phyloP scores from a whole-genome alignment of 176 grass and related monocot genomes.

The Phoenix roebelenii region DNA sequence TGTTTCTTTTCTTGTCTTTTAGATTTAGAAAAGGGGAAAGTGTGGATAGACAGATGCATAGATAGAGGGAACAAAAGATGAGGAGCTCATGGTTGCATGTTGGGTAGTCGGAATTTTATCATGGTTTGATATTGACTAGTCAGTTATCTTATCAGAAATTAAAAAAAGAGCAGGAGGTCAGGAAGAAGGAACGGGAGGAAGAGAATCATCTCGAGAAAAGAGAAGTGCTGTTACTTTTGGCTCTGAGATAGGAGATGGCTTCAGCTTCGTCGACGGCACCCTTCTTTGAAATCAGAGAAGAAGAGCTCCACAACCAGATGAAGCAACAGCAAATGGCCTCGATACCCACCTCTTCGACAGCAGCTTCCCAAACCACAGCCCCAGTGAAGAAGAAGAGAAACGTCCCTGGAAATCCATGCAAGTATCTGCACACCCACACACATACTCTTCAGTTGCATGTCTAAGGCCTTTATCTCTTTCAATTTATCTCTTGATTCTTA shows the following conservation, averaged over 20 bases:
- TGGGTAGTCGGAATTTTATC: not conserved
- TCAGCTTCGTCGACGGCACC: constrained; percentile 4
- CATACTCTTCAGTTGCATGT: no score
- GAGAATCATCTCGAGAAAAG: not conserved
- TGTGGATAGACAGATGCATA: not conserved
- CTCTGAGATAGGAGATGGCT: not conserved
- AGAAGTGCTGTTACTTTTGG: not conserved
- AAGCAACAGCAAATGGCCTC: constrained; percentile 1
- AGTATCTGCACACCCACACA: constrained; percentile 3
- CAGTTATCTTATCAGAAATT: not conserved
- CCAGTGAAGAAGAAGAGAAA: constrained; percentile 89
- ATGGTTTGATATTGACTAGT: not conserved
- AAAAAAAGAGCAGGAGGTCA: not conserved
- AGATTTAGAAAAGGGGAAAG: not conserved
- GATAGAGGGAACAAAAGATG: constrained; percentile 4
- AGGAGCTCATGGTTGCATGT: not conserved
- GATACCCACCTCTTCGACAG: constrained; percentile 26
- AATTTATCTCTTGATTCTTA: no score
- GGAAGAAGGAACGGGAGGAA: not conserved
- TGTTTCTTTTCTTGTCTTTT: constrained; percentile 7
- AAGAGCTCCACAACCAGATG: not conserved
- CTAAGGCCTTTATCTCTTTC: no score
- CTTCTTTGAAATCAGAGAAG: constrained; percentile 10
- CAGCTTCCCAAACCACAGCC: constrained; percentile 21
- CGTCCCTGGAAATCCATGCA: constrained; percentile 64